Evolutionary conservation across 176 grass and related monocot species (phyloP), one percentile per base, ranked within the genome.

Genomic region (Rhynchospora breviuscula): DNA sequence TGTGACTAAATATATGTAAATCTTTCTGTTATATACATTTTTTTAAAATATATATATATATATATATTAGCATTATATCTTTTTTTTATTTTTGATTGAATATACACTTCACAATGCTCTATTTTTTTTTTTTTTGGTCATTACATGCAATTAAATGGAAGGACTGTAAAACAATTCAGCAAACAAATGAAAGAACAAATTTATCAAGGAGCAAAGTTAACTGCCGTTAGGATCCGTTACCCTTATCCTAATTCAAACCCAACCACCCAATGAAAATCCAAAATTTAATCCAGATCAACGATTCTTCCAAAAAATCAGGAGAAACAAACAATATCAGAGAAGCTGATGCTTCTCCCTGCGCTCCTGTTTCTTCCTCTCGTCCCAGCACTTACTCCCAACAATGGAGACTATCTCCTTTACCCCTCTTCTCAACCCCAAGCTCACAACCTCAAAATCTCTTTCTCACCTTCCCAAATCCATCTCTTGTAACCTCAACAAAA

Each of bases 361-460:
- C 87, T 40, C 79, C 83, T 86, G 75, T 59, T 71, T 85, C 23
- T 7, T 66, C 72, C 3, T 44, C 59, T 69, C 25, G 40, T 67
- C 0, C 71, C 64, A 26, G 54, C 46, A 79, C 40, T 26, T 68
- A 18, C 31, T 59, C 54, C 79, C 87, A 80, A 69, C 87, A 68
- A 99, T 99, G 96, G 93, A 95, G 89, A 92, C 89, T 86, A 94
- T 99, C 88, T 90, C 91, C 80, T 93, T 93, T 81, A 74, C 80
- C 33, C 89, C 89, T 15, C 86, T 93, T 45, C 80, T 88, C 81
- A 83, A 78, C 22, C 83, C 88, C 68, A 89, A 88, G 67, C 83
- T 84, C 81, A 77, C 57, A 15, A 1, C 75, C 76, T 65, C 52
- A 47, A 60, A 18, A 81, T 53, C 73, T 53, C 79, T 17, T 65